Base-by-base conservation (phyloP, 495 filamentous ascomycete species). In the Penicillium herquei region DNA sequence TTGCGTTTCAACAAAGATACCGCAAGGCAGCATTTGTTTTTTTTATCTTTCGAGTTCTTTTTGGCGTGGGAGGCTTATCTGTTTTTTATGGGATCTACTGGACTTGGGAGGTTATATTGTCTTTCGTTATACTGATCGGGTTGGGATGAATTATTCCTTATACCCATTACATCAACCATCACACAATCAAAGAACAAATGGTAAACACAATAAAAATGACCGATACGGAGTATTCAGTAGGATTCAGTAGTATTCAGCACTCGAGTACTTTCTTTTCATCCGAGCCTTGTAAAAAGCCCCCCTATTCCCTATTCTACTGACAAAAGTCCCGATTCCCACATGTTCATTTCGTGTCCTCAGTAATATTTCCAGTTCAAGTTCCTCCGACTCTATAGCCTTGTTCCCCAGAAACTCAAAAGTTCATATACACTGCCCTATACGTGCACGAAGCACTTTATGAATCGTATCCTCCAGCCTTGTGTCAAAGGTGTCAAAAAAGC, bases 1-100 rank as follows among this genome's bases (percentile, higher is more conserved):
- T 37, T 43, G 40, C 50, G 39, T 46, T 46, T 54, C 40, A 7
- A 42, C 50, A 42, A 51, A 45, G 41, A 54, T 54, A 54, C 51
- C 51, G 45, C 49, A 51, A 40, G 34, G 50, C 46, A n/a, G 18
- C 54, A 49, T 51, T 14, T 55, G 6, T 35, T 57, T 45, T 52
- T 21, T 42, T 8, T 18, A 33, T n/a, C 26, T 37, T 54, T 40
- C 31, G 4, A 39, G 0, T 32, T 34, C 11, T 21, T 12, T 17
- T 43, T 49, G 26, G 39, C 14, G 34, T 14, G 41, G 44, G 52
- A 14, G 44, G 21, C 34, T 41, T 10, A 33, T 42, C 39, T 18
- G 35, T 31, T 39, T 39, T 45, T 16, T 37, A 13, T 39, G 40
- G 39, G 18, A 43, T 43, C 18, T 51, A 39, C 37, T 51, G 1